Evolutionary conservation across 2,329 filamentous ascomycete genomes (phyloP), one percentile per base, ranked within the genome.

Genomic region (Coleophoma eucalyptorum): DNA sequence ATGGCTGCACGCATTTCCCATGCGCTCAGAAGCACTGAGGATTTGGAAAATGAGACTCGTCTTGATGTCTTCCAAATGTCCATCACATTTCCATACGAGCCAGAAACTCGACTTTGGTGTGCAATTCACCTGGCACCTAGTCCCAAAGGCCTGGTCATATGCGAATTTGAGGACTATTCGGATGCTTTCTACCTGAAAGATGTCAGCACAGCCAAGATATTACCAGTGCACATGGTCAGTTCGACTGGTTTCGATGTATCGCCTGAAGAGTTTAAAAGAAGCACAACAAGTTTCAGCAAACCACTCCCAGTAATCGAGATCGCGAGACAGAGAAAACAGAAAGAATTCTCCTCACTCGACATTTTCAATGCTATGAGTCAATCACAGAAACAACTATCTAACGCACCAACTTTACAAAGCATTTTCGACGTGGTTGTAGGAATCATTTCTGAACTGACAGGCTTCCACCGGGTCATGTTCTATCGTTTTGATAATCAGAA

Each of bases 401-500:
- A 19, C 7, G 50, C 48, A 3, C 48, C 50, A 21, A 50, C 54
- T 11, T 34, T 61, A 20, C 55, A 58, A 38, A 32, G 51, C 16
- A 32, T 61, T 31, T 37, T 56, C 18, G 60, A 62, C 13, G 40
- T 60, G 31, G 51, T 55, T 15, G 57, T 61, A 12, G 60, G 60
- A 15, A 50, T 62, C 16, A 50, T 61, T 38, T 55, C 55, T 3
- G 60, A 62, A 38, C 32, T 62, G 5, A 61, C 58, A 12, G 53
- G 57, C 8, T 60, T 61, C 26, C 60, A 62, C 52, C 52, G 60
- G 40, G 58, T 60, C 3, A 62, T 62, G 58, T 54, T 59, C 18
- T 62, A 62, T 46, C 57, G 57, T 7, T 62, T 61, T 42, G 60
- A 62, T 42, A 37, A 46, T 4, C 33, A 51, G n/a, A 60, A 59